Conservation (phyloP, 2,329 filamentous ascomycete genomes). For the Fusarium tupiense region DNA sequence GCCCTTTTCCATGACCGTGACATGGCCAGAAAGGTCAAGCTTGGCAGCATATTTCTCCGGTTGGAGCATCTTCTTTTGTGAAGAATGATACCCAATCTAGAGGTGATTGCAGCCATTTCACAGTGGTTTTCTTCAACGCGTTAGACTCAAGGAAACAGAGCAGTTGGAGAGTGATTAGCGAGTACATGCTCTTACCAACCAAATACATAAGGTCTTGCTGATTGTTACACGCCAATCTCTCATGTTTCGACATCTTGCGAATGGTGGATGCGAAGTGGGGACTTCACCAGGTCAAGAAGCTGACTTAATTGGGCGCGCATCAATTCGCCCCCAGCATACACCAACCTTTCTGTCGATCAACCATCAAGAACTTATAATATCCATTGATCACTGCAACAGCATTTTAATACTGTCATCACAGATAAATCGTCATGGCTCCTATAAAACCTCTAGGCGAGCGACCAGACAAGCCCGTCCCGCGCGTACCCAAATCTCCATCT, state of each 20-base stretch:
- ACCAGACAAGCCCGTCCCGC: constrained; percentile 54
- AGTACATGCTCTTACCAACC: neutral
- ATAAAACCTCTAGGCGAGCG: constrained; percentile 14
- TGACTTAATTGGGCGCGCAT: constrained; percentile 3
- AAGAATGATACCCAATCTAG: neutral
- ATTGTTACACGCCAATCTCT: neutral
- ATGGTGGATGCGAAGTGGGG: constrained; percentile 1
- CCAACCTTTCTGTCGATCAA: neutral
- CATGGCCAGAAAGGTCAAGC: neutral
- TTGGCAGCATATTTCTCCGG: neutral
- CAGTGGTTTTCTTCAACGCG: neutral
- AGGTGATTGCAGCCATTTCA: neutral
- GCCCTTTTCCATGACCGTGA: neutral
- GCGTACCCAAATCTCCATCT: constrained; percentile 54
- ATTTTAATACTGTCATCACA: neutral
- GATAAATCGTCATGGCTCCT: constrained; percentile 24
- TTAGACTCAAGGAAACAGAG: neutral
- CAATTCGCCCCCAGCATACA: neutral
- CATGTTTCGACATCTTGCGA: neutral
- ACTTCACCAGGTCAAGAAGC: neutral
- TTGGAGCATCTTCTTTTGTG: neutral
- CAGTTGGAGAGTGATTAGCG: neutral
- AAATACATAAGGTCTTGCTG: neutral
- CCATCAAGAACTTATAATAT: neutral
- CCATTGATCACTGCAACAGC: neutral